Evolutionary conservation across 2,329 filamentous ascomycete genomes (phyloP).

Genomic region (Alternaria panax): DNA sequence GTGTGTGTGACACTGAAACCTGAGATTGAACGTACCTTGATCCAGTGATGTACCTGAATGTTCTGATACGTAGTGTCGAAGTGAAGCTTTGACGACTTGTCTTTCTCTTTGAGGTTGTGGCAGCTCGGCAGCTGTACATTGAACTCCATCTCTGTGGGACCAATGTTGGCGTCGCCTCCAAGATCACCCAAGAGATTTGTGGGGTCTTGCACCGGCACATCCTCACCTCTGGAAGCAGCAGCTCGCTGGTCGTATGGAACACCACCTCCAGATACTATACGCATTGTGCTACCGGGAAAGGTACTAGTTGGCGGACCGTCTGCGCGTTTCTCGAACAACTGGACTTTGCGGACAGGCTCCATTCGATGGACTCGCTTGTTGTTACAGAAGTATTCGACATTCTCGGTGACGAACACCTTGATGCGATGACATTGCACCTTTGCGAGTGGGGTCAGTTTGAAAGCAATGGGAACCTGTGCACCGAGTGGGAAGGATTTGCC

Average conservation of each 20-base stretch:
- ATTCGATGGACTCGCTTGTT: slow-evolving; percentile 85
- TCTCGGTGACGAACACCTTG: slow-evolving; percentile 90
- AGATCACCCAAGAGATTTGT: slow-evolving; percentile 83
- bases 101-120: slow-evolving; percentile 78
- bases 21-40: slow-evolving; percentile 70
- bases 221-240: slow-evolving; percentile 63
- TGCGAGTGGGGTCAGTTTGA: slow-evolving; percentile 89
- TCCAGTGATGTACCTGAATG: slow-evolving; percentile 94
- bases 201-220: slow-evolving; percentile 61
- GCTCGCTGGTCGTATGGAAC: slow-evolving; percentile 69
- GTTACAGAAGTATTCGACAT: slow-evolving; percentile 87
- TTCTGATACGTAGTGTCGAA: slow-evolving; percentile 94
- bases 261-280: slow-evolving; percentile 81
- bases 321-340: slow-evolving; percentile 86
- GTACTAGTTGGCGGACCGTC: slow-evolving; percentile 76
- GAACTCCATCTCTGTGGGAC: slow-evolving; percentile 92
- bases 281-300: slow-evolving; percentile 78
- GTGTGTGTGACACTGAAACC: background rate
- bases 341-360: slow-evolving; percentile 82
- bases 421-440: slow-evolving; percentile 94
- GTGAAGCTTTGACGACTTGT: slow-evolving; percentile 72
- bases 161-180: slow-evolving; percentile 75
- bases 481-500: slow-evolving; percentile 94
- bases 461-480: slow-evolving; percentile 86
- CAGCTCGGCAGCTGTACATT: slow-evolving; percentile 91